Evolutionary conservation across 1,284 basidiomycete species (phyloP).

Genomic region (Irpex sp.): DNA sequence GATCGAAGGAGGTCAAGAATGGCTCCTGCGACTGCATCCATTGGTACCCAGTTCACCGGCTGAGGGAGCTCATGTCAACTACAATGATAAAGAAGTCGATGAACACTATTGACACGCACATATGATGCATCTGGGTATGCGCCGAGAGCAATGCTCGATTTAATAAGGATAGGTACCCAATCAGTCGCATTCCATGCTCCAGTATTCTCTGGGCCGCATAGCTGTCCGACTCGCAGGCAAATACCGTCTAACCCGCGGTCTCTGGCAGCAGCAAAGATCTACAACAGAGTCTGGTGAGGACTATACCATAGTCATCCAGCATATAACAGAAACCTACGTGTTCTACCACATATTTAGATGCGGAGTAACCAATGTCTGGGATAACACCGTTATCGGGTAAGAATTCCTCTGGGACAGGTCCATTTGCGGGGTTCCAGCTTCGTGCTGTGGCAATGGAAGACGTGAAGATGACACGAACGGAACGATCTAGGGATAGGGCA

Average conservation of each 20-base stretch:
- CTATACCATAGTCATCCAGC: neutral
- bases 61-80: neutral
- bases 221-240: conserved; percentile 9
- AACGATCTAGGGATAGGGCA: conserved; percentile 2
- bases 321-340: conserved; percentile 6
- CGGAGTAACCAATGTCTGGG: conserved; percentile 8
- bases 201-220: conserved; percentile 5
- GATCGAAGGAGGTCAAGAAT: conserved; percentile 11
- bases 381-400: conserved; percentile 7
- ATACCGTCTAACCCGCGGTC: neutral
- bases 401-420: conserved; percentile 10
- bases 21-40: conserved; percentile 12
- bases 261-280: conserved; percentile 8
- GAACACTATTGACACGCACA: conserved; percentile 14
- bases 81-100: neutral
- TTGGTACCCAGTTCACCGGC: conserved; percentile 14
- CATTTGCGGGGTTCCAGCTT: conserved; percentile 3
- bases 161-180: conserved; percentile 15
- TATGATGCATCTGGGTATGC: conserved; percentile 9
- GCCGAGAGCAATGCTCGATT: conserved; percentile 13
- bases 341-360: conserved; percentile 15
- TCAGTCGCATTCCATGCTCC: conserved; percentile 13
- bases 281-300: neutral
- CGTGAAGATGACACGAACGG: conserved; percentile 10
- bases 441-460: conserved; percentile 11